Percentiles rank a stretch among this genome's conserved stretches.
Conservation (phyloP, 306 rosid species). For the Boehmeria nivea region DNA sequence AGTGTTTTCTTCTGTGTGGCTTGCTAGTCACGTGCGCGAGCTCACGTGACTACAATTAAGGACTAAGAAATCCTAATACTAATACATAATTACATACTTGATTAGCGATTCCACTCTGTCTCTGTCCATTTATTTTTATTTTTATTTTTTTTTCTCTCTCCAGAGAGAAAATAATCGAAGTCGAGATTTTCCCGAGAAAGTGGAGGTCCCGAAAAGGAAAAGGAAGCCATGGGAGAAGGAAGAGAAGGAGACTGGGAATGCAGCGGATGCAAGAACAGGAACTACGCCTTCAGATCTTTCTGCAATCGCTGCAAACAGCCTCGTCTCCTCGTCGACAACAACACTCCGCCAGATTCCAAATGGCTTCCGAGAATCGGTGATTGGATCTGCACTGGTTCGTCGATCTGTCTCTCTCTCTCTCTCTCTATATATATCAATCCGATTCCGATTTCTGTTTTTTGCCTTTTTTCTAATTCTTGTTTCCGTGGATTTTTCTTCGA, state of each 20-base stretch:
- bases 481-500: background rate
- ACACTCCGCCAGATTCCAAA: constrained; percentile 91
- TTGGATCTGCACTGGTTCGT: constrained; percentile 96
- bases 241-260: constrained; percentile 99
- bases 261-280: constrained; percentile 74
- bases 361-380: constrained; percentile 98
- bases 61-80: too few species aligned
- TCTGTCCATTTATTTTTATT: background rate
- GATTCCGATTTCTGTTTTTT: background rate
- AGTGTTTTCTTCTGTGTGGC: too few species aligned
- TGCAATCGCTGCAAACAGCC: constrained; percentile 96
- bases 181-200: background rate
- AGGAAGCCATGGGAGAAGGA: constrained; percentile 57
- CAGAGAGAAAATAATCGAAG: background rate
- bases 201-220: background rate
- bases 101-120: too few species aligned
- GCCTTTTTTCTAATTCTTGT: background rate
- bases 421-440: background rate
- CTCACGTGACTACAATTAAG: too few species aligned
- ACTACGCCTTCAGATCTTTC: constrained; percentile 97
- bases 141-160: too few species aligned
- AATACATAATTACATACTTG: too few species aligned
- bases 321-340: constrained; percentile 80
- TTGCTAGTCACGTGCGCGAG: too few species aligned
- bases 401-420: background rate